These are phyloP conservation scores for Cryptococcus sp. DNA, from an alignment of 1,284 basidiomycete genomes.

Conservation along the genomic window DNA sequence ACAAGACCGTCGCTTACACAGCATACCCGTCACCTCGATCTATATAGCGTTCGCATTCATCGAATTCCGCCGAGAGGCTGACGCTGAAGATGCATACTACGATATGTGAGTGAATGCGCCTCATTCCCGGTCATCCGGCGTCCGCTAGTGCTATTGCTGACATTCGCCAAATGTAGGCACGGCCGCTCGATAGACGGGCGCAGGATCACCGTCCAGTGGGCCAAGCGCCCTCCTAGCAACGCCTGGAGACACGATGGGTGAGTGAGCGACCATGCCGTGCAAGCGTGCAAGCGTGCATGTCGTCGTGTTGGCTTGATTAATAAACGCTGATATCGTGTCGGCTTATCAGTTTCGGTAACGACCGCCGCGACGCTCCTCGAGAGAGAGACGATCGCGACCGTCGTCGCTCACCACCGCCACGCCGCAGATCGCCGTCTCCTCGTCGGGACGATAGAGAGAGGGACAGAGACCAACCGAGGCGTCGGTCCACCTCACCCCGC, in stretches of 20 bases:
- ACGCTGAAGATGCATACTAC: constrained; percentile 86
- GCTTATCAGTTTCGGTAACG: constrained; percentile 51
- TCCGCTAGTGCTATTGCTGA: not conserved
- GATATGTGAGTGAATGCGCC: constrained; percentile 68
- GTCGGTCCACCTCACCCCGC: constrained; percentile 34
- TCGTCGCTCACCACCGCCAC: constrained; percentile 44
- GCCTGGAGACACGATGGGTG: constrained; percentile 75
- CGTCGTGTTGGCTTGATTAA: too few species aligned
- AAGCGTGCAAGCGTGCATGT: not conserved
- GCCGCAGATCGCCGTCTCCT: constrained; percentile 28
- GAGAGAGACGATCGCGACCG: constrained; percentile 55
- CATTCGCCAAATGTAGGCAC: constrained; percentile 62
- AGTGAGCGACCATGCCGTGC: constrained; percentile 13
- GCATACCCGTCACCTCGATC: constrained; percentile 40
- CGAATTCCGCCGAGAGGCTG: constrained; percentile 78
- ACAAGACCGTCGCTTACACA: constrained; percentile 20
- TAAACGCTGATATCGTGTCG: not conserved
- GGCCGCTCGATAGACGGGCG: constrained; percentile 78
- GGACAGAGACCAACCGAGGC: constrained; percentile 33
- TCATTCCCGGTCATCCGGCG: too few species aligned
- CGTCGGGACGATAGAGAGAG: constrained; percentile 22
- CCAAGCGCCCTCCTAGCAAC: constrained; percentile 82
- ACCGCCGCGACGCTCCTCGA: constrained; percentile 56
- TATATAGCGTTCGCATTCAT: constrained; percentile 83
- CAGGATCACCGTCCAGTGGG: constrained; percentile 84